Conservation (phyloP, 2,329 filamentous ascomycete species). For the Sclerotinia spermophila region DNA sequence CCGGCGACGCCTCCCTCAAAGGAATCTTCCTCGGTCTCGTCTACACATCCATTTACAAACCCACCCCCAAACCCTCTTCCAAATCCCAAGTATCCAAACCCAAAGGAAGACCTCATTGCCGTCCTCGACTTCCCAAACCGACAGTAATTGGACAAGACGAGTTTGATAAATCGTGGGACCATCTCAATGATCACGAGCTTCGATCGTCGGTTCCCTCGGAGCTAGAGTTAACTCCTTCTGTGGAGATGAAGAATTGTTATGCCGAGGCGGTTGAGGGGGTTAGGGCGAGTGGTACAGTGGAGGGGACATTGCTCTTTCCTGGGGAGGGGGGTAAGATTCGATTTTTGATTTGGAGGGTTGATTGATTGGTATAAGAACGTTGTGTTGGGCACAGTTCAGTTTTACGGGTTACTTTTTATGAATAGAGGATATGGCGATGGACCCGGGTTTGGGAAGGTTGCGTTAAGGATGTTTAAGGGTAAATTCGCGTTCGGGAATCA, state of each 20-base stretch:
- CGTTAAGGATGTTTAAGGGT: not conserved
- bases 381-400: not conserved
- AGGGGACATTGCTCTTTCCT: slow-evolving; percentile 26
- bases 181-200: not conserved
- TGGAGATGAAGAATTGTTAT: slow-evolving; percentile 17
- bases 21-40: slow-evolving; percentile 16
- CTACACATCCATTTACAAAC: not conserved
- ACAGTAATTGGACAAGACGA: not conserved
- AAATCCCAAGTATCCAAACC: not conserved
- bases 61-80: not conserved
- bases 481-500: not conserved
- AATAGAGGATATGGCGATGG: not conserved
- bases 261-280: slow-evolving; percentile 25
- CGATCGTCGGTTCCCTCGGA: not conserved
- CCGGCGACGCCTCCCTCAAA: slow-evolving; percentile 2
- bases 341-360: slow-evolving; percentile 32
- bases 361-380: slow-evolving; percentile 23
- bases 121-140: not conserved
- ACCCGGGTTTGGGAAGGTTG: not conserved
- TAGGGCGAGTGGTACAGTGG: slow-evolving; percentile 23
- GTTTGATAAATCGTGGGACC: not conserved
- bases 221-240: not conserved
- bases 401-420: not conserved
- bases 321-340: slow-evolving; percentile 23
- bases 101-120: not conserved